phyloP scores from a whole-genome alignment of 768 basidiomycete species.

The Grammothele lineata region DNA sequence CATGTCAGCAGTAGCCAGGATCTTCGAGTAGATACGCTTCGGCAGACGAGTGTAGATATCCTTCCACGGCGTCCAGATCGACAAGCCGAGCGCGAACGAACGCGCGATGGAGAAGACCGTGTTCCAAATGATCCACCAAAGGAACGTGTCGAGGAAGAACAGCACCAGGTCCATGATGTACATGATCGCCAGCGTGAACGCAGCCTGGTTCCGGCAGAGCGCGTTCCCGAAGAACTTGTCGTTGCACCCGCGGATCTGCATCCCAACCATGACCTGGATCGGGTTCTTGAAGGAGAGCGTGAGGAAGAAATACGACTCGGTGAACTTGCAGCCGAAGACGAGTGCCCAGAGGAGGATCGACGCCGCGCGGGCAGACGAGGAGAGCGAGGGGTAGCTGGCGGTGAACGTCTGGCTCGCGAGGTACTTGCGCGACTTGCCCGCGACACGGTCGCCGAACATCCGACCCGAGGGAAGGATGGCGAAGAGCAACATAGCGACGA shows the following conservation, averaged over 20 bases:
- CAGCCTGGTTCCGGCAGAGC: conserved; percentile 90
- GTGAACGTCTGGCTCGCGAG: conserved; percentile 98
- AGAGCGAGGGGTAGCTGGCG: conserved; percentile 82
- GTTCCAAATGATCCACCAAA: conserved; percentile 99
- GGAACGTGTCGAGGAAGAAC: conserved; percentile 98
- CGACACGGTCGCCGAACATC: conserved; percentile 98
- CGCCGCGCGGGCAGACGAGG: conserved; percentile 61
- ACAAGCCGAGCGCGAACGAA: conserved; percentile 86
- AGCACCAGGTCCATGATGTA: conserved; percentile 96
- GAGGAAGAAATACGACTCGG: conserved; percentile 97
- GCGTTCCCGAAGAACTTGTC: conserved; percentile 82
- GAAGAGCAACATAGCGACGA: conserved; percentile 81
- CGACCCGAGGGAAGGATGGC: conserved; percentile 91
- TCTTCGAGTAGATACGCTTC: conserved; percentile 94
- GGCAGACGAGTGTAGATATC: conserved; percentile 95
- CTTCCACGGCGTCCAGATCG: conserved; percentile 99
- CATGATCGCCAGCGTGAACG: conserved; percentile 96
- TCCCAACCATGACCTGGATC: conserved; percentile 91
- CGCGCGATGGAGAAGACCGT: conserved; percentile 87
- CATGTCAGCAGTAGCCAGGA: conserved; percentile 92
- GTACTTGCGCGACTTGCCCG: conserved; percentile 93
- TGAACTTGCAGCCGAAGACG: conserved; percentile 94
- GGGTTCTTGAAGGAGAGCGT: conserved; percentile 93
- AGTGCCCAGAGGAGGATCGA: conserved; percentile 85
- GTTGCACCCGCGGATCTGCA: conserved; percentile 89